These are phyloP conservation scores for Hymenoscyphus repandus DNA, from an alignment of 2,329 filamentous ascomycete species.

Conservation along the genomic window DNA sequence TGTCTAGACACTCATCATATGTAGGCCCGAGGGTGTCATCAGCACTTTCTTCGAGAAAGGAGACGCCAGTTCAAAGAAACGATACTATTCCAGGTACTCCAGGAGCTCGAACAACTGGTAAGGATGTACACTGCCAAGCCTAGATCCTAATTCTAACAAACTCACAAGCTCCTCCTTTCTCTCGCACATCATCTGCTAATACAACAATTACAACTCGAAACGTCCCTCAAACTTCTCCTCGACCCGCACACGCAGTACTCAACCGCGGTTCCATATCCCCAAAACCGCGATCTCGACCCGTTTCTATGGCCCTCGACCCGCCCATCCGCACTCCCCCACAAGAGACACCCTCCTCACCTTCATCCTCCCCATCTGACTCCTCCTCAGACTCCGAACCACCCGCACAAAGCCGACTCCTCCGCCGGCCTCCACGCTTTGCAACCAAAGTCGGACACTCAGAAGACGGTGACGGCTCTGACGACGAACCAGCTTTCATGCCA, in stretches of 20 bases:
- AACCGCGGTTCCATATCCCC: conserved; percentile 25
- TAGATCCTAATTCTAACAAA: conserved; percentile 7
- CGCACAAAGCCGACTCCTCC: conserved; percentile 27
- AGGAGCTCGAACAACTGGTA: conserved; percentile 20
- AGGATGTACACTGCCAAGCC: not conserved
- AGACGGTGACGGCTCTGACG: conserved; percentile 29
- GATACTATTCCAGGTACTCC: conserved; percentile 20
- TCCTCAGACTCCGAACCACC: conserved; percentile 25
- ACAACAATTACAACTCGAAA: conserved; percentile 28
- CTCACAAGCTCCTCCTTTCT: conserved; percentile 27
- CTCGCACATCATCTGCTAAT: conserved; percentile 29
- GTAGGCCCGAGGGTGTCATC: conserved; percentile 27
- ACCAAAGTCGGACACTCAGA: conserved; percentile 20
- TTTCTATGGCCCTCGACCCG: conserved; percentile 12
- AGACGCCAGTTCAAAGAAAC: conserved; percentile 23
- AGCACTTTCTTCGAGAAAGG: conserved; percentile 26
- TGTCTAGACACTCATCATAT: conserved; percentile 12
- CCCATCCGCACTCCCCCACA: conserved; percentile 14
- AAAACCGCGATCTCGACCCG: conserved; percentile 17
- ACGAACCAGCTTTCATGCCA: conserved; percentile 30
- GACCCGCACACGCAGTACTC: conserved; percentile 22
- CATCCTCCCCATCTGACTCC: conserved; percentile 18
- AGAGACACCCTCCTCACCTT: conserved; percentile 16
- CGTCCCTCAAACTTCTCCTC: conserved; percentile 22
- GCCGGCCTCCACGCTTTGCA: conserved; percentile 25